phyloP scores from a whole-genome alignment of 352 stramenopile genomes.

The Phytopythium cucurbitacearum region DNA sequence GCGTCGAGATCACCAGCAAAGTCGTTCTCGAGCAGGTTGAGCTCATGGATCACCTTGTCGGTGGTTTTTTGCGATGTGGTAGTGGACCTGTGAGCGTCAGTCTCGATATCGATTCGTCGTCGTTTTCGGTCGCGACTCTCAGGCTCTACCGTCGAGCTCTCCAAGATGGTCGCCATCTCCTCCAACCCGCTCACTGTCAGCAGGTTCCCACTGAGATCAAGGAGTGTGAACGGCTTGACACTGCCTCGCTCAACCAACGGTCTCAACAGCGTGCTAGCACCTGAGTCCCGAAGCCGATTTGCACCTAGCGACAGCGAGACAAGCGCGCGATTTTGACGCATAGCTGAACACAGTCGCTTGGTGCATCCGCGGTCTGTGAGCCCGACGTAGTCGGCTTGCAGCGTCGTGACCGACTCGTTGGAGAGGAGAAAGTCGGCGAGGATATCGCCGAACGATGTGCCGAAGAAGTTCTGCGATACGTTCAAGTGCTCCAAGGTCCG shows the following conservation, averaged over 20 bases:
- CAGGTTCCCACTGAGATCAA: conserved; percentile 77
- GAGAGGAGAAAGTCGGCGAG: conserved; percentile 58
- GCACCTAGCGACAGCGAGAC: conserved; percentile 50
- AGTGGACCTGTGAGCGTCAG: conserved; percentile 4
- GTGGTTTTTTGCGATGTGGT: neutral
- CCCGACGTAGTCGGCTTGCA: conserved; percentile 66
- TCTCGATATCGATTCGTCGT: conserved; percentile 13
- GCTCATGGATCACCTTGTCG: conserved; percentile 29
- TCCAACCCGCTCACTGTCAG: conserved; percentile 47
- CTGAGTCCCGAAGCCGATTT: conserved; percentile 66
- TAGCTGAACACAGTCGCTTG: conserved; percentile 31
- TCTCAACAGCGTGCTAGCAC: conserved; percentile 37
- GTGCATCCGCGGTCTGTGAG: conserved; percentile 50
- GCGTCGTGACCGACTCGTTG: conserved; percentile 41
- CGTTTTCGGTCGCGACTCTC: conserved; percentile 20
- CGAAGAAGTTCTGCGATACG: conserved; percentile 74
- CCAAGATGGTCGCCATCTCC: conserved; percentile 34
- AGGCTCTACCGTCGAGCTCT: conserved; percentile 1
- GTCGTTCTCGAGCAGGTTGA: conserved; percentile 74
- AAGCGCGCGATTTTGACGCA: conserved; percentile 46
- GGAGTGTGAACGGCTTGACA: conserved; percentile 28
- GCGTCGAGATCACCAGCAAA: conserved; percentile 25
- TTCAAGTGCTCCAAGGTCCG: conserved; percentile 51
- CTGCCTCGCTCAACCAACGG: conserved; percentile 42
- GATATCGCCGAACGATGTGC: conserved; percentile 54